Evolutionary conservation across 2,329 filamentous ascomycete species (phyloP).

Genomic region (Macrophomina pseudophaseolina): DNA sequence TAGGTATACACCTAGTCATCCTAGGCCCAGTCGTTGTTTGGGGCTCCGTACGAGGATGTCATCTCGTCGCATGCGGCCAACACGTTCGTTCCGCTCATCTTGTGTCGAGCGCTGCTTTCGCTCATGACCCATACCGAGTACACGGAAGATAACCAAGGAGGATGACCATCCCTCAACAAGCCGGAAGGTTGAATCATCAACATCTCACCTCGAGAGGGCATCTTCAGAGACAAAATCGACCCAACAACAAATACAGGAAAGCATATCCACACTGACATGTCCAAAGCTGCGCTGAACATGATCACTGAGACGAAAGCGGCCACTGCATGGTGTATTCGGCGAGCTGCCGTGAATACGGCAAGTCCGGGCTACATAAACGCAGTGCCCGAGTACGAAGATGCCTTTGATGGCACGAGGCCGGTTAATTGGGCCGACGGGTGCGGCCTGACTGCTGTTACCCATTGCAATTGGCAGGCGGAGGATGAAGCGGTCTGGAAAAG

Average conservation of each 20-base stretch:
- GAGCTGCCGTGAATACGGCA: slow-evolving; percentile 47
- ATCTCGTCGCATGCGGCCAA: slow-evolving; percentile 47
- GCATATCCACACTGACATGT: slow-evolving; percentile 40
- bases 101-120: slow-evolving; percentile 45
- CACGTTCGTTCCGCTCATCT: slow-evolving; percentile 46
- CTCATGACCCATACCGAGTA: slow-evolving; percentile 32
- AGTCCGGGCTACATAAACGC: slow-evolving; percentile 49
- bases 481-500: background rate
- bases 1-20: slow-evolving; percentile 35
- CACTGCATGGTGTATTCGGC: slow-evolving; percentile 36
- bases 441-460: slow-evolving; percentile 44
- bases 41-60: slow-evolving; percentile 48
- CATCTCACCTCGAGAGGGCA: slow-evolving; percentile 45
- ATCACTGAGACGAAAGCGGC: slow-evolving; percentile 47
- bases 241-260: background rate
- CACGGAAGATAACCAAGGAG: no score
- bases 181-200: slow-evolving; percentile 39
- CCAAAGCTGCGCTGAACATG: slow-evolving; percentile 50
- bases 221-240: slow-evolving; percentile 36
- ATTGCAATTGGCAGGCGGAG: slow-evolving; percentile 34
- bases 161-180: background rate
- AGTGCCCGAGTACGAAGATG: slow-evolving; percentile 38
- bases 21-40: slow-evolving; percentile 42
- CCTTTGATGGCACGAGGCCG: slow-evolving; percentile 35
- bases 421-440: slow-evolving; percentile 47